These are phyloP conservation scores for Aspergillus brunneoviolaceus DNA, from an alignment of 2,329 filamentous ascomycete species.

Conservation along the genomic window DNA sequence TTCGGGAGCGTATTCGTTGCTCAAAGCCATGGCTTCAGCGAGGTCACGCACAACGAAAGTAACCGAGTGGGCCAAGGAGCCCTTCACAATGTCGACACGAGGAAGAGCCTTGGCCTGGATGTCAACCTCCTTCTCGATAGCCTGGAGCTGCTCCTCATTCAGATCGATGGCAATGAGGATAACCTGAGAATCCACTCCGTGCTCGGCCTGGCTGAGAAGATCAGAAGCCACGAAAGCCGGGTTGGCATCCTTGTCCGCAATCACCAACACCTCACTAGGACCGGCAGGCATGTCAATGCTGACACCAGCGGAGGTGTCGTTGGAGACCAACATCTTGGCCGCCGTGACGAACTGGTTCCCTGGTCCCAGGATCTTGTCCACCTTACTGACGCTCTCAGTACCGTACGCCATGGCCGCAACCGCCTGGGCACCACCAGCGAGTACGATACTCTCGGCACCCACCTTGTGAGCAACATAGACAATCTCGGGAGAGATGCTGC, in stretches of 20 bases:
- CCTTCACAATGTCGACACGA: slow-evolving; percentile 87
- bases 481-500: slow-evolving; percentile 90
- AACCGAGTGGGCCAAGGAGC: slow-evolving; percentile 86
- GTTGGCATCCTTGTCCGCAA: slow-evolving; percentile 84
- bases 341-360: slow-evolving; percentile 99
- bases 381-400: slow-evolving; percentile 89
- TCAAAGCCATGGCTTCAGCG: slow-evolving; percentile 73
- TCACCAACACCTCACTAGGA: slow-evolving; percentile 92
- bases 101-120: slow-evolving; percentile 82
- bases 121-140: slow-evolving; percentile 90
- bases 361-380: slow-evolving; percentile 97
- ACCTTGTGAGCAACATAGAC: slow-evolving; percentile 97
- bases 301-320: slow-evolving; percentile 92
- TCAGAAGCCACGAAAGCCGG: slow-evolving; percentile 95
- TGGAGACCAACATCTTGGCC: slow-evolving; percentile 96
- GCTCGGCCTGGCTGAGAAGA: slow-evolving; percentile 91
- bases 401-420: slow-evolving; percentile 97
- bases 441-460: slow-evolving; percentile 90
- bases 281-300: slow-evolving; percentile 98
- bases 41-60: slow-evolving; percentile 74
- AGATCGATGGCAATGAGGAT: slow-evolving; percentile 85
- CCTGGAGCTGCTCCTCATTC: slow-evolving; percentile 66
- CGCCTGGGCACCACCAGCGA: slow-evolving; percentile 93
- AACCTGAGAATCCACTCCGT: slow-evolving; percentile 94
- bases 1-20: slow-evolving; percentile 94